Base-by-base conservation (phyloP, 192 early-diverging fungal species). In the Coemansia sp. region DNA sequence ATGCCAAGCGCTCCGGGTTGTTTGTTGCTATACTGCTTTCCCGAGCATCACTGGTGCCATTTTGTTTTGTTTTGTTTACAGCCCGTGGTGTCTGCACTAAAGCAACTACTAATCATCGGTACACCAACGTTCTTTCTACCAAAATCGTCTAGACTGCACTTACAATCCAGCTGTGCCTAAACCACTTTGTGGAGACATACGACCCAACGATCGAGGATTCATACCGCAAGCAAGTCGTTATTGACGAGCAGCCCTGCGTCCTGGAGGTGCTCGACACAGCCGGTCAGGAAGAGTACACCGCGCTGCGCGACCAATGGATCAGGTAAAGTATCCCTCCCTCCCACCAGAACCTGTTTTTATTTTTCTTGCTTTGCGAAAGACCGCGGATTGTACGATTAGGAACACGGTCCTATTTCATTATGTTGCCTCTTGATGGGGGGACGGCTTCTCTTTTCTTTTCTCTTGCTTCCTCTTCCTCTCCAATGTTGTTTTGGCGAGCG, bases 191-290 rank as follows among this genome's bases (percentile, higher is more conserved):
- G 13, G 85, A 90, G 84, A 97, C 92, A 68, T 99, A 97, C 68
- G 94, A 97, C 83, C 97, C 97, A 50, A 98, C 97, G 7, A 98
- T 96, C 62, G 97, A 99, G 80, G 97, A 97, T 76, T 95, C 92
- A 17, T 99, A 97, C 78, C 84, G 94, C 57, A 96, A 95, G 83
- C 94, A 97, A 80, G 94, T 97, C 11, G 95, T 95, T 34, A 92
- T 98, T 52, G 97, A 98, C 79, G 94, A 92, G 38, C 88, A 96
- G 73, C 92, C 94, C 63, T 98, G 95, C 77, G 92, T 97, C 71
- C 79, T 98, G 29, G 95, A 98, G 79, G 92, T 98, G 68, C 84
- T 98, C 42, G 97, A 97, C 84, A 97, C 95, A 40, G 96, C 96
- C 45, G 96, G 95, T 37, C 88, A 92, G 73, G 88, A 87, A 69